phyloP scores from a whole-genome alignment of 352 stramenopile genomes.

The Globisporangium splendens region DNA sequence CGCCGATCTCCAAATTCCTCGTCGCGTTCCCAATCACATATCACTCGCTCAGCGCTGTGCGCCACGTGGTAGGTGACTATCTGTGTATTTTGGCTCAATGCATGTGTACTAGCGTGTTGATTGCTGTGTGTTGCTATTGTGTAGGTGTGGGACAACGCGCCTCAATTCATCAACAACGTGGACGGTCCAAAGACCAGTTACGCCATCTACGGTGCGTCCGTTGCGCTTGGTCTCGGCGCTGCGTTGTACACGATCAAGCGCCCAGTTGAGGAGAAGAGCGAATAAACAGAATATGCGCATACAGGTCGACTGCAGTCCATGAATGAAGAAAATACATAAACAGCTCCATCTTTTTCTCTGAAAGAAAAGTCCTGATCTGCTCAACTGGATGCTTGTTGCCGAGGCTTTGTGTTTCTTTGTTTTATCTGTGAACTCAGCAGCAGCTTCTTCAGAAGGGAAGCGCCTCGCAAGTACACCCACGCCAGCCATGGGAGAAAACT shows the following conservation, averaged over 20 bases:
- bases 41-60: constrained; percentile 87
- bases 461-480: too few relatives aligned
- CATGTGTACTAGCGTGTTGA: neutral
- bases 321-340: constrained; percentile 3
- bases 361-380: too few relatives aligned
- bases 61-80: constrained; percentile 73
- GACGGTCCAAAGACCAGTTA: constrained; percentile 45
- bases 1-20: constrained; percentile 87
- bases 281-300: constrained; percentile 6
- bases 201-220: constrained; percentile 45
- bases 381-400: too few relatives aligned
- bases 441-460: too few relatives aligned
- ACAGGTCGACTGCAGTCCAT: neutral
- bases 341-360: neutral
- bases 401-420: too few relatives aligned
- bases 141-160: constrained; percentile 88
- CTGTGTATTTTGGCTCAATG: neutral
- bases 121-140: constrained; percentile 1
- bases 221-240: constrained; percentile 41
- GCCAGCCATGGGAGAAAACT: too few relatives aligned
- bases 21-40: constrained; percentile 94
- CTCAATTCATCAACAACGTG: constrained; percentile 80
- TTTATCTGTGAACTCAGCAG: too few relatives aligned
- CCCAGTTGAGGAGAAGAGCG: constrained; percentile 12
- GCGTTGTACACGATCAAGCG: constrained; percentile 53